These are phyloP conservation scores for Vigna hirtella DNA, from an alignment of 306 rosid species.

Conservation along the genomic window DNA sequence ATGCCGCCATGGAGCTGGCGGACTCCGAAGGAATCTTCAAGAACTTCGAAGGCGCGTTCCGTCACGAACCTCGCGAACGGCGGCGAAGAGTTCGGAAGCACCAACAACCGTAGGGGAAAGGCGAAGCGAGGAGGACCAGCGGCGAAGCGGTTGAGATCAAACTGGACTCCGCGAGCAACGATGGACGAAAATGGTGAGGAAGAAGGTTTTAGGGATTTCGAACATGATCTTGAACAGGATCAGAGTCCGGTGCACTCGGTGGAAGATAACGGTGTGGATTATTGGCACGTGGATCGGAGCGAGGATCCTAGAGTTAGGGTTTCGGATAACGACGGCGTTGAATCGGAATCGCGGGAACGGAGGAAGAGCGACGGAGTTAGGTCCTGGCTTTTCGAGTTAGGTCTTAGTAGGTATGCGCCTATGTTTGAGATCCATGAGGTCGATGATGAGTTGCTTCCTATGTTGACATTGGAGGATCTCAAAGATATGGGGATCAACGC, in stretches of 20 bases:
- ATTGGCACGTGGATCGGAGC: slow-evolving; percentile 50
- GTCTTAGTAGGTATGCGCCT: slow-evolving; percentile 72
- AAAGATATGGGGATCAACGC: slow-evolving; percentile 84
- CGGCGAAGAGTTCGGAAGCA: slow-evolving; percentile 46
- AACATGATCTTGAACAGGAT: slow-evolving; percentile 44
- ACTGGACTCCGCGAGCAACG: slow-evolving; percentile 43
- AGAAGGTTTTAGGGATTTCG: slow-evolving; percentile 54
- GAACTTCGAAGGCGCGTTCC: slow-evolving; percentile 60
- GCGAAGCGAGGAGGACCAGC: slow-evolving; percentile 61
- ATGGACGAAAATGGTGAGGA: slow-evolving; percentile 46
- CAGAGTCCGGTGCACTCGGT: slow-evolving; percentile 55
- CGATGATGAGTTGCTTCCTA: slow-evolving; percentile 74
- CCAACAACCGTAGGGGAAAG: slow-evolving; percentile 46
- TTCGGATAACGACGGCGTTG: slow-evolving; percentile 56
- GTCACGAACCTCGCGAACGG: slow-evolving; percentile 60
- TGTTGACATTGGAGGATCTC: slow-evolving; percentile 82
- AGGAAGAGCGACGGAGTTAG: slow-evolving; percentile 59
- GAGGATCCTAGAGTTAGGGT: slow-evolving; percentile 47
- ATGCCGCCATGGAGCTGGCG: slow-evolving; percentile 65
- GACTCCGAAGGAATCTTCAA: slow-evolving; percentile 50
- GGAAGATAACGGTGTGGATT: slow-evolving; percentile 49
- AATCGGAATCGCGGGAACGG: slow-evolving; percentile 55
- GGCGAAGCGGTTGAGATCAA: slow-evolving; percentile 62
- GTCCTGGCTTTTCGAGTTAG: slow-evolving; percentile 67
- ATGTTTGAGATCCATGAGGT: slow-evolving; percentile 82